Percentiles rank a stretch among this genome's conserved stretches.
Evolutionary conservation across 805 yeast genomes (phyloP).

Genomic region (Sugiyamaella valdiviana): DNA sequence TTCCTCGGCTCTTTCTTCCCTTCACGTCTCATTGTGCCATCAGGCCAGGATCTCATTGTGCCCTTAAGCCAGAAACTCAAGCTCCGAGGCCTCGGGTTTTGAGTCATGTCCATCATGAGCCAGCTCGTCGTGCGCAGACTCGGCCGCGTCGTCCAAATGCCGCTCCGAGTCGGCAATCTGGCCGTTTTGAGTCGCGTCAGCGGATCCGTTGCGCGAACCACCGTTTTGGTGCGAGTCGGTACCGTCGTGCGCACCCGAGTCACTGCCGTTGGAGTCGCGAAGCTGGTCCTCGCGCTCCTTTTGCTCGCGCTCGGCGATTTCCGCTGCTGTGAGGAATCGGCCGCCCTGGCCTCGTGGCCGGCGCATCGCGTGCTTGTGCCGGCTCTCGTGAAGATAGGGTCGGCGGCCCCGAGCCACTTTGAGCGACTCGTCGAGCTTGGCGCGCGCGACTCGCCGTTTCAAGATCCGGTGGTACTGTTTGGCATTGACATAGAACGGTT

Average conservation of each 20-base stretch:
- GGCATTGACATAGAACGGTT: conserved; percentile 96
- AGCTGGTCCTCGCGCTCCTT: conserved; percentile 26
- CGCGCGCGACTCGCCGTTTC: conserved; percentile 89
- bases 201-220: too few species aligned
- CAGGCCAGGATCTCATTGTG: too few species aligned
- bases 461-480: conserved; percentile 93
- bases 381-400: conserved; percentile 91
- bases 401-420: conserved; percentile 84
- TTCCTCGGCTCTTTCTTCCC: too few species aligned
- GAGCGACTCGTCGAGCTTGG: conserved; percentile 81
- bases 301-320: conserved; percentile 53
- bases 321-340: conserved; percentile 89
- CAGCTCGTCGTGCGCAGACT: too few species aligned
- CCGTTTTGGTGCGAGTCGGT: too few species aligned
- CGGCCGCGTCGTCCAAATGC: too few species aligned
- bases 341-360: conserved; percentile 99
- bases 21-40: too few species aligned
- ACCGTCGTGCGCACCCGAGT: background rate
- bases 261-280: conserved; percentile 10
- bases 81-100: background rate
- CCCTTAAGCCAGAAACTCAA: background rate
- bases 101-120: background rate
- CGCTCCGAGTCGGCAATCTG: too few species aligned
- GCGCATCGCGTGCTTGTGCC: conserved; percentile 99
- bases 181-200: too few species aligned